phyloP scores from a whole-genome alignment of 805 yeast species.

The Lipomyces yamadae region DNA sequence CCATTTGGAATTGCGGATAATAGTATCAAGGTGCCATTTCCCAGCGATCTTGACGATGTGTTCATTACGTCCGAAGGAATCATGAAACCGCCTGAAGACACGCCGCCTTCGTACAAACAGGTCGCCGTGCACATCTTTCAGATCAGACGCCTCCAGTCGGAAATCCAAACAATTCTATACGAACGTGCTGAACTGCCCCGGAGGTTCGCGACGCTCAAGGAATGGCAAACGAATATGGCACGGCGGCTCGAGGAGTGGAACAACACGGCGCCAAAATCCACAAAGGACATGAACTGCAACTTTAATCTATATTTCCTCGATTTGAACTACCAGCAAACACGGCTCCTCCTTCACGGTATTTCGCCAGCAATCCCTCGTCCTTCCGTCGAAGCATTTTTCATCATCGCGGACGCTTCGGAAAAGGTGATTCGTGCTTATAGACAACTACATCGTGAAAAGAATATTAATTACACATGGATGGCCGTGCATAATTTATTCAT shows the following conservation, averaged over 20 bases:
- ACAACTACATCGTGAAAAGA: slow-evolving; percentile 58
- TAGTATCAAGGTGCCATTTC: slow-evolving; percentile 70
- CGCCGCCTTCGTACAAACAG: slow-evolving; percentile 61
- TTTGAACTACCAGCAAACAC: slow-evolving; percentile 76
- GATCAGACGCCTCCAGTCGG: slow-evolving; percentile 76
- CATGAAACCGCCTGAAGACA: slow-evolving; percentile 36
- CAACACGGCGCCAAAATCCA: slow-evolving; percentile 58
- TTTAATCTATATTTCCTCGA: slow-evolving; percentile 73
- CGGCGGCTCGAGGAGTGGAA: slow-evolving; percentile 67
- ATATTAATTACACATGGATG: slow-evolving; percentile 88
- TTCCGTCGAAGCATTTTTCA: slow-evolving; percentile 57
- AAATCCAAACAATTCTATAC: slow-evolving; percentile 71
- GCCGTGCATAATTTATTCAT: slow-evolving; percentile 86
- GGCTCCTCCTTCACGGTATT: slow-evolving; percentile 73
- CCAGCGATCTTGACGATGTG: slow-evolving; percentile 76
- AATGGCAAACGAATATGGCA: slow-evolving; percentile 66
- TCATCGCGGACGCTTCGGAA: slow-evolving; percentile 66
- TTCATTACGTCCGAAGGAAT: slow-evolving; percentile 51
- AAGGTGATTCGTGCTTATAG: slow-evolving; percentile 69
- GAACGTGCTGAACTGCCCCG: slow-evolving; percentile 76
- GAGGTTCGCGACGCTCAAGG: slow-evolving; percentile 54
- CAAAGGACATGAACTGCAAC: slow-evolving; percentile 68
- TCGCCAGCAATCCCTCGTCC: slow-evolving; percentile 70
- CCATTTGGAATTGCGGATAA: slow-evolving; percentile 91
- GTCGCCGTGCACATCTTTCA: slow-evolving; percentile 70